Evolutionary conservation across 2,329 filamentous ascomycete genomes (phyloP).

Genomic region (Fusarium sp.): DNA sequence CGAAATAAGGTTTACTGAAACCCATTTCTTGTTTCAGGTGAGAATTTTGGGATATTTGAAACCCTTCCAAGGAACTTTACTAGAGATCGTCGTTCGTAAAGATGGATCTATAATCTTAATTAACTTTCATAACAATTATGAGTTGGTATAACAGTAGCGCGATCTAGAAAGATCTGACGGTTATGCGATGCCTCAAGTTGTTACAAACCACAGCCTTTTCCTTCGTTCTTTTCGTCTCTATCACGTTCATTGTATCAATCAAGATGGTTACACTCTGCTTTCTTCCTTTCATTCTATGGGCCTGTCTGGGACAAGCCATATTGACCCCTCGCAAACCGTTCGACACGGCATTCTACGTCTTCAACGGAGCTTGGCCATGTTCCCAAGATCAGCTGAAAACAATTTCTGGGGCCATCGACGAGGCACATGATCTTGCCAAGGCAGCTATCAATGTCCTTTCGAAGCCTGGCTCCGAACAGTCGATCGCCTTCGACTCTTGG

Average conservation of each 20-base stretch:
- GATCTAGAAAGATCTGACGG: accelerated
- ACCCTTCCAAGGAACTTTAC: neutral
- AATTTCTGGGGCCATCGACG: neutral
- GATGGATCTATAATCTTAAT: neutral
- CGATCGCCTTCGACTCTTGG: neutral
- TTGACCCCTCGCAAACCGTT: neutral
- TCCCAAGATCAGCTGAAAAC: neutral
- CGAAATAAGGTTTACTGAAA: neutral
- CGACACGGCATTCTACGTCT: neutral
- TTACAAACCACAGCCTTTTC: neutral
- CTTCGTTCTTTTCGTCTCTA: neutral
- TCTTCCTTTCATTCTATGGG: neutral
- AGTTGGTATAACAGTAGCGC: neutral
- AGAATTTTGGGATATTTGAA: neutral
- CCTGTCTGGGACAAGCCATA: neutral
- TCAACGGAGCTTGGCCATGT: neutral
- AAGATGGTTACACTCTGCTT: neutral
- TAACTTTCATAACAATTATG: neutral
- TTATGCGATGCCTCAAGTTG: neutral
- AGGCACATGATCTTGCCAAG: neutral
- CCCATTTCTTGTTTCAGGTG: neutral
- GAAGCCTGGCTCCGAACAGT: neutral
- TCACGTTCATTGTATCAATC: neutral
- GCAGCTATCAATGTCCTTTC: neutral
- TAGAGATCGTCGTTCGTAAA: neutral